These are phyloP conservation scores for Citrus reticulata DNA, from an alignment of 345 rosid species.

Conservation along the genomic window DNA sequence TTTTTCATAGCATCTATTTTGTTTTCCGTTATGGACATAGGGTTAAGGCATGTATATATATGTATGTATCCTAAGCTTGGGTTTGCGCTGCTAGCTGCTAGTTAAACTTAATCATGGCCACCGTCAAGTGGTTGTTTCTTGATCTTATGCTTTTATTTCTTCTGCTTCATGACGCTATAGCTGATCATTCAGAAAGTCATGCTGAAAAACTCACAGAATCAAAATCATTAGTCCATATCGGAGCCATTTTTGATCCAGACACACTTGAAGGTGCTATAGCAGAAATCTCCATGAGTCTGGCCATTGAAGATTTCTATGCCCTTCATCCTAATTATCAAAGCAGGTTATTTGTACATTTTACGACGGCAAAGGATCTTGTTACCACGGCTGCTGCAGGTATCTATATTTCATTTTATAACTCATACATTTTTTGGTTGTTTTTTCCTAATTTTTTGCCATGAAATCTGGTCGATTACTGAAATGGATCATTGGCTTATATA, in stretches of 20 bases:
- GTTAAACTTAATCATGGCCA: background rate
- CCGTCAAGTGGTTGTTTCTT: background rate
- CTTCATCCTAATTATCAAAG: background rate
- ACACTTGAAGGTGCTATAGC: background rate
- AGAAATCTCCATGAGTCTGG: slow-evolving; percentile 12
- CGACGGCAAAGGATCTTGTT: background rate
- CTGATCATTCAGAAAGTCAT: background rate
- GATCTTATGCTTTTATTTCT: background rate
- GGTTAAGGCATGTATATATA: no score
- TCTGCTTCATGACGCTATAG: background rate
- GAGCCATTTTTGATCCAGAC: background rate
- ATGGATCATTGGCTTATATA: no score
- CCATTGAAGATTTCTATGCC: slow-evolving; percentile 17
- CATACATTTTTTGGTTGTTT: background rate
- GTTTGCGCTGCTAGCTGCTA: no score
- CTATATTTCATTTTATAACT: background rate
- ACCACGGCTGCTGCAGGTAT: background rate
- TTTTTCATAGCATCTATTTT: no score
- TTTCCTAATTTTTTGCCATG: background rate
- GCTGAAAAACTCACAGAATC: background rate
- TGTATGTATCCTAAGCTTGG: no score
- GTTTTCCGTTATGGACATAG: no score
- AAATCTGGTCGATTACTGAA: no score
- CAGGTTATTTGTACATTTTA: background rate
- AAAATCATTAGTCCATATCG: background rate